Base-by-base conservation (phyloP, 1,284 basidiomycete genomes). In the Irpex sp. region DNA sequence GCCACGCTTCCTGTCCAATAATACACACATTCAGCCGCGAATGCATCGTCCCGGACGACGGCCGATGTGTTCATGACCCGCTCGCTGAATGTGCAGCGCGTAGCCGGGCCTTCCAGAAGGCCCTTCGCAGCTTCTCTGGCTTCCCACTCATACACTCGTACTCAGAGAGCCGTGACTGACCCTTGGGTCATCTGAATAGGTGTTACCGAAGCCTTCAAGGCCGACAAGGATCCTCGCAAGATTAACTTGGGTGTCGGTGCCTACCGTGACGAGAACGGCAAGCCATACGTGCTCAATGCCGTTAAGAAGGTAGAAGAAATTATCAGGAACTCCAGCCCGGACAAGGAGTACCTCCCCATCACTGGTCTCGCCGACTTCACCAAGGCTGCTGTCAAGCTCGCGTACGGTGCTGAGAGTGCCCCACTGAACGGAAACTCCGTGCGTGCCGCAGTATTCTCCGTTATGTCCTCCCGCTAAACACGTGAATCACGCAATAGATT, bases 291-390 rank as follows among this genome's bases (percentile, higher is more conserved):
- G 60, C 84, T 99, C 61, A 88, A 85, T 60, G 91, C 91, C 60
- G 97, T 99, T 62, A 90, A 92, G 75, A 92, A 95, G 92, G 94
- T 94, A n/a, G 95, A 97, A 75, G 85, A 90, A 68, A 75, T 85
- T 63, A 78, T 98, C 65, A 79, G 84, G 64, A 78, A 82, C 36
- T 79, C 85, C 66, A 86, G 88, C 68, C 83, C 84, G 55, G 97
- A 99, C 88, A 98, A 99, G 82, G 97, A 99, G 79, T 99, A 99
- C 79, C 87, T 98, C 57, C 95, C 95, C 67, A 99, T 99, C 77
- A 97, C 94, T 61, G 95, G 95, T 75, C 88, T 95, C 59, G 80
- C 88, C 49, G 85, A 90, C 61, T 98, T 98, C 78, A 96, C 92
- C 71, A 89, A 91, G 76, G 89, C 91, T 63, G 96, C 97, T 19